A percentile compares a stretch with the other conserved stretches of the same genome.
These are phyloP conservation scores for Penicillium steckii DNA, from an alignment of 495 filamentous ascomycete species.

Conservation along the genomic window DNA sequence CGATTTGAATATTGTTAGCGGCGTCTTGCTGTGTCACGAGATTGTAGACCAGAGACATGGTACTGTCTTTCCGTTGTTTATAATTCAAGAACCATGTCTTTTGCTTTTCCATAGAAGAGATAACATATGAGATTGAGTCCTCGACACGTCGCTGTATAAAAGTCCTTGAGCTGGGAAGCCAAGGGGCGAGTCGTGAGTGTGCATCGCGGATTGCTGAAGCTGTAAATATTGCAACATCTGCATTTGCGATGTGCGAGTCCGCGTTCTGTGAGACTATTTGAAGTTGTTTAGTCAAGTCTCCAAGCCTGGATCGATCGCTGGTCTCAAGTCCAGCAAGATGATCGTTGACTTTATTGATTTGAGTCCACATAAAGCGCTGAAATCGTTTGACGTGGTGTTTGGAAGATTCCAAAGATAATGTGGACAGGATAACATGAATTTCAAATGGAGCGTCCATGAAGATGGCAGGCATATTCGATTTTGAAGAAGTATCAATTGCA, in stretches of 20 bases:
- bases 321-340: slow-evolving; percentile 8
- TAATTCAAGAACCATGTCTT: slow-evolving; percentile 15
- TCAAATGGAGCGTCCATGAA: slow-evolving; percentile 14
- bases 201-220: slow-evolving; percentile 6
- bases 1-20: slow-evolving; percentile 29
- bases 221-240: slow-evolving; percentile 12
- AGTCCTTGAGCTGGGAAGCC: not conserved
- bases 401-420: slow-evolving; percentile 11
- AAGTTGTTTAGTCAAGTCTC: slow-evolving; percentile 12
- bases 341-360: slow-evolving; percentile 13
- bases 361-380: slow-evolving; percentile 13
- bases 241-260: slow-evolving; percentile 13
- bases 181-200: not conserved
- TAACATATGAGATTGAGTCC: slow-evolving; percentile 11
- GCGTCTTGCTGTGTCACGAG: slow-evolving; percentile 16
- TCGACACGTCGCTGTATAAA: slow-evolving; percentile 6
- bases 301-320: slow-evolving; percentile 9
- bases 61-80: slow-evolving; percentile 15
- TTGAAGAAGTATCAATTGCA: slow-evolving; percentile 4
- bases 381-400: slow-evolving; percentile 14
- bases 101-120: slow-evolving; percentile 14
- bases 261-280: slow-evolving; percentile 15
- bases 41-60: slow-evolving; percentile 12
- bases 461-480: not conserved
- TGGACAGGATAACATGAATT: slow-evolving; percentile 14